Conservation (phyloP, 2,329 filamentous ascomycete genomes). For the Trichoderma citrinoviride region DNA sequence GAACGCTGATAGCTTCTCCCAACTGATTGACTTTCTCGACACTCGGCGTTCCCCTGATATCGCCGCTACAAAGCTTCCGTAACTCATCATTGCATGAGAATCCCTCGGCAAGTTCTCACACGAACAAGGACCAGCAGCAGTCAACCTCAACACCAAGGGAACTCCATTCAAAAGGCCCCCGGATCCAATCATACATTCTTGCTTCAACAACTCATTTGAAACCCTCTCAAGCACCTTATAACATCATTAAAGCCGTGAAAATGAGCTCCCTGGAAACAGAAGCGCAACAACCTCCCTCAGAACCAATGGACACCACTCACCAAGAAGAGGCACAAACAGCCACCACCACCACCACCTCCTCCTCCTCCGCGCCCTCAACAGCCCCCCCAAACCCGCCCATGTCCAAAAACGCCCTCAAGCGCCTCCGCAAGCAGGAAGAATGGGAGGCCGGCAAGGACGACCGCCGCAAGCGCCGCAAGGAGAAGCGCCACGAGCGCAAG, state of each 20-base stretch:
- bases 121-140: not conserved
- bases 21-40: no score
- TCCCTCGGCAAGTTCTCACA: no score
- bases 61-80: not conserved
- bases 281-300: not conserved
- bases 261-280: not conserved
- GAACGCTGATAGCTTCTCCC: no score
- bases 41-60: not conserved
- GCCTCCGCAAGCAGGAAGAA: conserved; percentile 64
- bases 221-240: not conserved
- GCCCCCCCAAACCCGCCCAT: conserved; percentile 39
- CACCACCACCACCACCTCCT: not conserved
- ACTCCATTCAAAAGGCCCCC: not conserved
- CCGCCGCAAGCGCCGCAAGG: conserved; percentile 53
- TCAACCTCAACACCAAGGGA: not conserved
- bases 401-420: conserved; percentile 87
- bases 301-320: not conserved
- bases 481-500: conserved; percentile 50
- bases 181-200: no score
- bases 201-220: not conserved
- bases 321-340: not conserved
- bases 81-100: not conserved
- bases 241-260: not conserved
- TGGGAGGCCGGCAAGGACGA: conserved; percentile 72
- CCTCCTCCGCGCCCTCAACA: not conserved